These are phyloP conservation scores for Aspergillus kassunensis DNA, from an alignment of 495 filamentous ascomycete genomes.

Conservation along the genomic window DNA sequence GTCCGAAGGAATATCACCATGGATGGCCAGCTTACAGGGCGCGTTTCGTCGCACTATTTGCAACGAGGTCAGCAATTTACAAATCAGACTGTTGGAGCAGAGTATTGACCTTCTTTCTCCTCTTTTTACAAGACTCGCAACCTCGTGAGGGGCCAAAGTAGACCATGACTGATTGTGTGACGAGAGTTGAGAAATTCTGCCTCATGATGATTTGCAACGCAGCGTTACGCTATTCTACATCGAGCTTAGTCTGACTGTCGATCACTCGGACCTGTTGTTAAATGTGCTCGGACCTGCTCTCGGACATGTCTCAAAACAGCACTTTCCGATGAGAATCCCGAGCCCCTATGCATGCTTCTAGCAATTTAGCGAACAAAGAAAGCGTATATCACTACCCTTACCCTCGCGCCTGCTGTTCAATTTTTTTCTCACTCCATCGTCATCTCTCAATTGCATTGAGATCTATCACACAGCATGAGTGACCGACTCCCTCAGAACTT, in stretches of 20 bases:
- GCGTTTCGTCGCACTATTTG: slow-evolving; percentile 27
- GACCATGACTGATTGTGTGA: slow-evolving; percentile 20
- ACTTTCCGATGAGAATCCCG: too few species aligned
- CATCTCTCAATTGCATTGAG: too few species aligned
- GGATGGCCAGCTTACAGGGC: slow-evolving; percentile 20
- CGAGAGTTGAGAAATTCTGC: background rate
- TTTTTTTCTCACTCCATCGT: too few species aligned
- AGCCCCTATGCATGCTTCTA: too few species aligned
- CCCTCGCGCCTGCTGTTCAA: too few species aligned
- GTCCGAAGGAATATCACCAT: background rate
- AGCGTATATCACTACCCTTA: too few species aligned
- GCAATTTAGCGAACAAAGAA: too few species aligned
- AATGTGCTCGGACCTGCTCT: too few species aligned
- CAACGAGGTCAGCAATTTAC: background rate
- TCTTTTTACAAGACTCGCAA: slow-evolving; percentile 28
- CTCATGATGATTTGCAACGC: background rate
- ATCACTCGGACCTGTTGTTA: too few species aligned
- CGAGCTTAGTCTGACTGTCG: background rate
- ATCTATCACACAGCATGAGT: background rate
- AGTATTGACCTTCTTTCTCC: slow-evolving; percentile 30
- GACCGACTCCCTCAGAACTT: background rate
- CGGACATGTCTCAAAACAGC: too few species aligned
- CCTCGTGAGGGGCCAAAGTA: slow-evolving; percentile 30
- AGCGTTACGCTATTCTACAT: background rate
- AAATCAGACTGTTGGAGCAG: background rate